Evolutionary conservation across 495 filamentous ascomycete species (phyloP).

Genomic region (Podospora pseudoanserina): DNA sequence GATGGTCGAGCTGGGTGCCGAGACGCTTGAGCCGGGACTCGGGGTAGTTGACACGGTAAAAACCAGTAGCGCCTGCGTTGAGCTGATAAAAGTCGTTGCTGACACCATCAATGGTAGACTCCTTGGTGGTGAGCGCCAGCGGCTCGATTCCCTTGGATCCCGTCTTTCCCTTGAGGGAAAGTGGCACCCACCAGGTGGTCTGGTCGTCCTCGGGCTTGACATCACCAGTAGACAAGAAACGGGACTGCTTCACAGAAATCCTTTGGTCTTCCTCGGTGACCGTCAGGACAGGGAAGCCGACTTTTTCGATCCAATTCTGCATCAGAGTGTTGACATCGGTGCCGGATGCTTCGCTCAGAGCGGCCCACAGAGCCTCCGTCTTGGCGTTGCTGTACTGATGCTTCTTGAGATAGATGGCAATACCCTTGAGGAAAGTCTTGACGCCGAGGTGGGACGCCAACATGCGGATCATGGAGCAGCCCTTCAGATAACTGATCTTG

Average conservation of each 20-base stretch:
- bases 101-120: conserved; percentile 67
- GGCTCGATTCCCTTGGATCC: conserved; percentile 46
- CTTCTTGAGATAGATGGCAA: conserved; percentile 80
- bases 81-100: conserved; percentile 86
- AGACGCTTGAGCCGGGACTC: conserved; percentile 73
- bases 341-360: conserved; percentile 85
- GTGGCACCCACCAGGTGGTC: conserved; percentile 94
- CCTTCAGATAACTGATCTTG: conserved; percentile 91
- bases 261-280: conserved; percentile 77
- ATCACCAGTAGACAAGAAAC: conserved; percentile 89
- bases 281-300: conserved; percentile 88
- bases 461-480: conserved; percentile 94
- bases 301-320: conserved; percentile 88
- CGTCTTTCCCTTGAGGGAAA: conserved; percentile 65
- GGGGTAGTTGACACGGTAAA: conserved; percentile 92
- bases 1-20: conserved; percentile 63
- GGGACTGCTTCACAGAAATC: conserved; percentile 75
- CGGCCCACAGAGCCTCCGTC: conserved; percentile 86
- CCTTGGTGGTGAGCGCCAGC: conserved; percentile 68
- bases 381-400: conserved; percentile 93
- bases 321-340: conserved; percentile 83
- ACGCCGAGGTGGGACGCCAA: conserved; percentile 79
- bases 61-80: conserved; percentile 81
- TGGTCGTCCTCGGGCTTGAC: conserved; percentile 77
- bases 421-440: conserved; percentile 81